Percentiles rank a stretch among this genome's conserved stretches.
Evolutionary conservation across 2,329 filamentous ascomycete species (phyloP).

Genomic region (Penicillium paneum): DNA sequence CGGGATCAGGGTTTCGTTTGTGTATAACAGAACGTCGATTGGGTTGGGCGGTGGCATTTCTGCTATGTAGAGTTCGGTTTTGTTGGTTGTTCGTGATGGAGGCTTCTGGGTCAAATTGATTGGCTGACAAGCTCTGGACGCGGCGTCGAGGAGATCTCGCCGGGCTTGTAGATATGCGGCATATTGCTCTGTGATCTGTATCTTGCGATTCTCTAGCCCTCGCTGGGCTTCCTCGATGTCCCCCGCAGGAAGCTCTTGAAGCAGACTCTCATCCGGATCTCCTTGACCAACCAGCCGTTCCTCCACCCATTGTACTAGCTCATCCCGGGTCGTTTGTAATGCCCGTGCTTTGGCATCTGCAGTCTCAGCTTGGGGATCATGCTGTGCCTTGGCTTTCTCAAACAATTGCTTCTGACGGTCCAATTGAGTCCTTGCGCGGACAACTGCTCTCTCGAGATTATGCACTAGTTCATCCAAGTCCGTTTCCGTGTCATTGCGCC

Average conservation of each 20-base stretch:
- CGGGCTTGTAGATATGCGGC: constrained; percentile 36
- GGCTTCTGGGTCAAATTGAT: constrained; percentile 25
- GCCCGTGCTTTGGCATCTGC: constrained; percentile 32
- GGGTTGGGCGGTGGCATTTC: constrained; percentile 23
- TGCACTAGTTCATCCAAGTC: constrained; percentile 36
- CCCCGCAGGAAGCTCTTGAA: constrained; percentile 28
- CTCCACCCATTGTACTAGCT: constrained; percentile 52
- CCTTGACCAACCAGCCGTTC: constrained; percentile 43
- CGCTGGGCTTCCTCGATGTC: constrained; percentile 31
- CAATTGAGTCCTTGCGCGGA: constrained; percentile 37
- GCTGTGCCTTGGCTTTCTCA: constrained; percentile 29
- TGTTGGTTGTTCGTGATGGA: constrained; percentile 14
- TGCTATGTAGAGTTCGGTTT: constrained; percentile 10
- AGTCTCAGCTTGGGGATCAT: constrained; percentile 12
- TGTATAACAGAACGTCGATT: constrained; percentile 32
- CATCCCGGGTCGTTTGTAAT: constrained; percentile 47
- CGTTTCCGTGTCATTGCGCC: constrained; percentile 11
- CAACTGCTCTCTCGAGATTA: constrained; percentile 39
- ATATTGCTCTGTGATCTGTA: constrained; percentile 37
- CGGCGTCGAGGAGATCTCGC: constrained; percentile 34
- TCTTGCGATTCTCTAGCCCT: constrained; percentile 32
- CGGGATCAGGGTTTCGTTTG: constrained; percentile 33
- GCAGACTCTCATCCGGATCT: constrained; percentile 28
- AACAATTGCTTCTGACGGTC: constrained; percentile 37
- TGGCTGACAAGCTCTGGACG: constrained; percentile 37